These are phyloP conservation scores for Areca catechu DNA, from an alignment of 176 grass and related monocot genomes.

Conservation along the genomic window DNA sequence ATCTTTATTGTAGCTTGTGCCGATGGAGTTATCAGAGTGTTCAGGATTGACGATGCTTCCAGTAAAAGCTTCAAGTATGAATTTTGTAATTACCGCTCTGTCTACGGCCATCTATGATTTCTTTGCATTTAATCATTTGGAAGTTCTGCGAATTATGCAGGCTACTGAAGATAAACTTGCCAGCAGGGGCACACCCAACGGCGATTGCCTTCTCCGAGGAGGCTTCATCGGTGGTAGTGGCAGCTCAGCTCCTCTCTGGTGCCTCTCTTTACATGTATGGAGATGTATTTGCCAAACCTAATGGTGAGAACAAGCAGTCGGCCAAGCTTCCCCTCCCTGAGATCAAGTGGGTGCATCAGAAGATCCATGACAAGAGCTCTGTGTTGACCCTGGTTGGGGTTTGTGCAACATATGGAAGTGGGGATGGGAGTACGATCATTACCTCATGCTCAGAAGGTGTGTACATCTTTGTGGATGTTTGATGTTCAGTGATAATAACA, in stretches of 20 bases:
- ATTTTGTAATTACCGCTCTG: background rate
- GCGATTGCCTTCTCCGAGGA: conserved; percentile 76
- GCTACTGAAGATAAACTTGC: conserved; percentile 80
- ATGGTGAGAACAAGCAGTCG: conserved; percentile 43
- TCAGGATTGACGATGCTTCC: conserved; percentile 74
- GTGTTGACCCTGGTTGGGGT: conserved; percentile 69
- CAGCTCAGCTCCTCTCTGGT: conserved; percentile 60
- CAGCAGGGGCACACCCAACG: conserved; percentile 74
- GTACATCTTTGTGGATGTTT: background rate
- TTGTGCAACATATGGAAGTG: conserved; percentile 58
- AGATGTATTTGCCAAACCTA: conserved; percentile 61
- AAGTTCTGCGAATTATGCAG: conserved; percentile 15
- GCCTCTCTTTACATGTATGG: conserved; percentile 84
- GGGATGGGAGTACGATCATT: conserved; percentile 85
- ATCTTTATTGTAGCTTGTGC: conserved; percentile 49
- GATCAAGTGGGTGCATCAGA: conserved; percentile 83
- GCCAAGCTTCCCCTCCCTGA: conserved; percentile 64
- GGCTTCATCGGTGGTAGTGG: conserved; percentile 66
- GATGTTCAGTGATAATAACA: no score
- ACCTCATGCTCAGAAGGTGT: conserved; percentile 89
- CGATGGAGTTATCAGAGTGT: conserved; percentile 75
- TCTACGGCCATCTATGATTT: no score
- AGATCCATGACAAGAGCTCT: conserved; percentile 72
- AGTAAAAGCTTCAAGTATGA: conserved; percentile 96
- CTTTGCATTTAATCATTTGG: background rate